phyloP scores from a whole-genome alignment of 2,329 filamentous ascomycete genomes.

The Atkinsonella hypoxylon region DNA sequence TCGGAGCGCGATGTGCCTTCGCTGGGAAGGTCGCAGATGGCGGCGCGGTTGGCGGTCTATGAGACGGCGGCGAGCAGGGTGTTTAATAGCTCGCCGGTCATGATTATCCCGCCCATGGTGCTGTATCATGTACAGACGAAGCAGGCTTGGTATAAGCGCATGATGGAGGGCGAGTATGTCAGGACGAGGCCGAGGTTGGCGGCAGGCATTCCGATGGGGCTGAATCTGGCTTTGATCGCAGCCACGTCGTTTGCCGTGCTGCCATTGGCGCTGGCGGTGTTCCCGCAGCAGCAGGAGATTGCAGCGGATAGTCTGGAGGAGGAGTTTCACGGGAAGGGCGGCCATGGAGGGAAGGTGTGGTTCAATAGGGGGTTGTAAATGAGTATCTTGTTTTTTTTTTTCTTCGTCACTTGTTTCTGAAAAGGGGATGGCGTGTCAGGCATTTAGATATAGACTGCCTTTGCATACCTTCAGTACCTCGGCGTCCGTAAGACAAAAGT shows the following conservation, averaged over 20 bases:
- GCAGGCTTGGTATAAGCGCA: conserved; percentile 26
- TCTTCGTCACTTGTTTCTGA: not conserved
- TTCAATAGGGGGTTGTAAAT: conserved; percentile 86
- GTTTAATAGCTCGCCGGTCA: conserved; percentile 89
- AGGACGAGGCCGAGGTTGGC: conserved; percentile 58
- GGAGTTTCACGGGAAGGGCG: conserved; percentile 75
- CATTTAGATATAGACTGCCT: not conserved
- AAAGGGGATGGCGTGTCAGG: not conserved
- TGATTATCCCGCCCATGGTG: conserved; percentile 84
- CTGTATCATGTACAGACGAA: conserved; percentile 65
- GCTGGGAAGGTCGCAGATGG: conserved; percentile 77
- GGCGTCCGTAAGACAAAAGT: not conserved
- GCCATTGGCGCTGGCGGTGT: conserved; percentile 79
- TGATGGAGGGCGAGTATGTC: conserved; percentile 61
- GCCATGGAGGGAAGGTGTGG: conserved; percentile 72
- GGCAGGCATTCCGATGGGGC: conserved; percentile 46
- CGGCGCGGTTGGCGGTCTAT: conserved; percentile 77
- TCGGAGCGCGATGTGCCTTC: conserved; percentile 54
- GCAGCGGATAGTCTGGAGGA: conserved; percentile 64
- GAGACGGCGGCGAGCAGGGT: conserved; percentile 90
- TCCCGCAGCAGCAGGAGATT: conserved; percentile 82
- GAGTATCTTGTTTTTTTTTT: not conserved
- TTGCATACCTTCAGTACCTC: not conserved
- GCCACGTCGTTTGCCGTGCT: conserved; percentile 79
- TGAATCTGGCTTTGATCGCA: conserved; percentile 82